Conservation (phyloP, 2,329 filamentous ascomycete genomes). For the Rutstroemia sp. region DNA sequence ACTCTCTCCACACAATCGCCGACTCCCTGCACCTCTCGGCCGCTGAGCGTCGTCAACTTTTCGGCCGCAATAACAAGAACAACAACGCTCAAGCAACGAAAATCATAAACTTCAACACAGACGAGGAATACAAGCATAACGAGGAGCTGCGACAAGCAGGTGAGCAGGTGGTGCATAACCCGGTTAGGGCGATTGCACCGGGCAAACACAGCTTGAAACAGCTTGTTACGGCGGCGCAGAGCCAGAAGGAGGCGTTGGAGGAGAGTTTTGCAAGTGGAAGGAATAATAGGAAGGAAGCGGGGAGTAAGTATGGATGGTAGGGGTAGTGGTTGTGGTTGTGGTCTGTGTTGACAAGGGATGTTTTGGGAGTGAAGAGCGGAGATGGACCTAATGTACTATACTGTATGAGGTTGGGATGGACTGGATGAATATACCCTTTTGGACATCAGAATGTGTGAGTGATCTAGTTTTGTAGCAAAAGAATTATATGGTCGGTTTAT, state of each 20-base stretch:
- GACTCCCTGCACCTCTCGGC: constrained; percentile 72
- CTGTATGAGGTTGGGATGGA: too few species aligned
- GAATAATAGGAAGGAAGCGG: constrained; percentile 74
- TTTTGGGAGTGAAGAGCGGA: too few species aligned
- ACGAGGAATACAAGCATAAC: constrained; percentile 79
- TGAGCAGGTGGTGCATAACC: constrained; percentile 67
- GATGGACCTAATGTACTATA: too few species aligned
- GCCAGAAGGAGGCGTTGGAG: constrained; percentile 79
- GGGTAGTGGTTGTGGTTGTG: neutral
- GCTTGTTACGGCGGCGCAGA: constrained; percentile 74
- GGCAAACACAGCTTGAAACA: constrained; percentile 88
- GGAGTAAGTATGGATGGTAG: constrained; percentile 76
- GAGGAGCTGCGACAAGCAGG: constrained; percentile 65
- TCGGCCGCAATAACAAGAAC: constrained; percentile 53
- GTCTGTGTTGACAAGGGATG: too few species aligned
- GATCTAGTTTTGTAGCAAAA: too few species aligned
- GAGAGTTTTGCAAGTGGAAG: constrained; percentile 82
- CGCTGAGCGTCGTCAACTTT: constrained; percentile 72
- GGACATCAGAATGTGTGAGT: too few species aligned
- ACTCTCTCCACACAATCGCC: constrained; percentile 64
- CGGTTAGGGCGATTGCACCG: constrained; percentile 73
- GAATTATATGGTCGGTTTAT: too few species aligned
- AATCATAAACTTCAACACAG: constrained; percentile 82
- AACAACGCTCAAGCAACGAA: constrained; percentile 43
- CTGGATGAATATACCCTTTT: too few species aligned